A percentile compares a stretch with the other conserved stretches of the same genome.
These are phyloP conservation scores for Plasmodium vivax DNA, from an alignment of 169 alveolate species.

Conservation along the genomic window DNA sequence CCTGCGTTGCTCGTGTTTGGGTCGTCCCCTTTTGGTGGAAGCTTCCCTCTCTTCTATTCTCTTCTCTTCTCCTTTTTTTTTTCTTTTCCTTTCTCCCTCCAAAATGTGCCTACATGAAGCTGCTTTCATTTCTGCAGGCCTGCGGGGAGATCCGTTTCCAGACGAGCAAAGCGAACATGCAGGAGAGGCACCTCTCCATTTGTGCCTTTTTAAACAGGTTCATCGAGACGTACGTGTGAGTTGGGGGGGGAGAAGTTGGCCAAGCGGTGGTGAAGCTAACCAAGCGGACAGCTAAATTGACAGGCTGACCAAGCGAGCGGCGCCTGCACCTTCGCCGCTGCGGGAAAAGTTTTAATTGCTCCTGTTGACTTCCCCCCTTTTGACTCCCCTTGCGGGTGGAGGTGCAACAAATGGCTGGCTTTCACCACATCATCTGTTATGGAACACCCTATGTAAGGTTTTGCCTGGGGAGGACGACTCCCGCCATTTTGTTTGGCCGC, in stretches of 20 bases:
- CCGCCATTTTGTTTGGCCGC: not conserved
- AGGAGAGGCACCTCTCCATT: conserved; percentile 58
- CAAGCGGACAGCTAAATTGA: not conserved
- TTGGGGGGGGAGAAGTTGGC: not conserved
- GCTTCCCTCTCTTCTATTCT: not conserved
- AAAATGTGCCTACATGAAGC: not conserved
- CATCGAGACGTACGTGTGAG: conserved; percentile 32
- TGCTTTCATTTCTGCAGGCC: conserved; percentile 15
- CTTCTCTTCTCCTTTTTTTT: not conserved
- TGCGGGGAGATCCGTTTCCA: conserved; percentile 8
- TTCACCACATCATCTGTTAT: not conserved
- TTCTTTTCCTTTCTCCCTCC: not conserved
- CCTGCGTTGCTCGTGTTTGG: not conserved
- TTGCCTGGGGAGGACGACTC: not conserved
- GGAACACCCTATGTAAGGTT: not conserved
- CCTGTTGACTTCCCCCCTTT: not conserved
- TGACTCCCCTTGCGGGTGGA: not conserved
- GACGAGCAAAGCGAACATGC: not conserved
- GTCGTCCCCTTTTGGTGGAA: not conserved
- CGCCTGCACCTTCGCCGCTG: not conserved
- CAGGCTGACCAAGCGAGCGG: not conserved
- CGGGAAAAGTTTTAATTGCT: not conserved
- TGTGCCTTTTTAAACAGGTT: conserved; percentile 42
- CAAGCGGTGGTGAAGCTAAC: not conserved
- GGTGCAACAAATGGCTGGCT: not conserved